Conservation (phyloP, 169 alveolate genomes). For the Cyclospora cayetanensis region DNA sequence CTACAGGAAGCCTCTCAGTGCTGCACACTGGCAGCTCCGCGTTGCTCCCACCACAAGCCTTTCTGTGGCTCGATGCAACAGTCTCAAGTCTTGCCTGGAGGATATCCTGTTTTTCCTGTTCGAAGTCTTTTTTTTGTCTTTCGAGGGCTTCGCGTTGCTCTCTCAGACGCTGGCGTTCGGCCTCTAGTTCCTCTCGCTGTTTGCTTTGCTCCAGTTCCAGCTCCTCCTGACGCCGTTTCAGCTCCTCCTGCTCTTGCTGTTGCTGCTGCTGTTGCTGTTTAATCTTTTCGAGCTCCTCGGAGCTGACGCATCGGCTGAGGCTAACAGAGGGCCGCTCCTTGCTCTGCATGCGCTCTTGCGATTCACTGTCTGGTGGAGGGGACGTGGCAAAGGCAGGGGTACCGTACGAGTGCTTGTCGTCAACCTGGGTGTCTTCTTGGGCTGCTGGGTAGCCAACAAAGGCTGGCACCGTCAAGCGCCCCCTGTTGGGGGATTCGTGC, state of each 20-base stretch:
- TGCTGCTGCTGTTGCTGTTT: slow-evolving; percentile 41
- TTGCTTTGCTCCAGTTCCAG: slow-evolving; percentile 41
- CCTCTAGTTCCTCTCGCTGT: slow-evolving; percentile 19
- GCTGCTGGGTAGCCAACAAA: not conserved
- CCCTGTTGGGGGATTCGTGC: not conserved
- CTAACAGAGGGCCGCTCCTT: not conserved
- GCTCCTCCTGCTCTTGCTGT: slow-evolving; percentile 23
- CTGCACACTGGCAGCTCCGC: slow-evolving; percentile 17
- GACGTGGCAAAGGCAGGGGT: slow-evolving; percentile 7
- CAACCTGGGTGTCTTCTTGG: slow-evolving; percentile 1
- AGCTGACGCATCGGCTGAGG: slow-evolving; percentile 18
- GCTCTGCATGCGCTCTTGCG: not conserved
- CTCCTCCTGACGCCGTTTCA: slow-evolving; percentile 48
- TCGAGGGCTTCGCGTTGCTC: slow-evolving; percentile 50
- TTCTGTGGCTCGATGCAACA: not conserved
- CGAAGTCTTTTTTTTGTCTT: slow-evolving; percentile 18
- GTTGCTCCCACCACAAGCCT: not conserved
- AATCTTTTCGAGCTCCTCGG: slow-evolving; percentile 20
- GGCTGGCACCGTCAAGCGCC: not conserved
- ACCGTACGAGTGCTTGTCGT: not conserved
- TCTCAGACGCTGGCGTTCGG: slow-evolving; percentile 21
- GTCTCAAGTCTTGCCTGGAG: slow-evolving; percentile 1
- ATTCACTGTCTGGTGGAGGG: not conserved
- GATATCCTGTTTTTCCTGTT: slow-evolving; percentile 34
- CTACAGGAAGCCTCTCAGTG: no score